These are phyloP conservation scores for Glycine latifolia DNA, from an alignment of 306 rosid genomes.

Conservation along the genomic window DNA sequence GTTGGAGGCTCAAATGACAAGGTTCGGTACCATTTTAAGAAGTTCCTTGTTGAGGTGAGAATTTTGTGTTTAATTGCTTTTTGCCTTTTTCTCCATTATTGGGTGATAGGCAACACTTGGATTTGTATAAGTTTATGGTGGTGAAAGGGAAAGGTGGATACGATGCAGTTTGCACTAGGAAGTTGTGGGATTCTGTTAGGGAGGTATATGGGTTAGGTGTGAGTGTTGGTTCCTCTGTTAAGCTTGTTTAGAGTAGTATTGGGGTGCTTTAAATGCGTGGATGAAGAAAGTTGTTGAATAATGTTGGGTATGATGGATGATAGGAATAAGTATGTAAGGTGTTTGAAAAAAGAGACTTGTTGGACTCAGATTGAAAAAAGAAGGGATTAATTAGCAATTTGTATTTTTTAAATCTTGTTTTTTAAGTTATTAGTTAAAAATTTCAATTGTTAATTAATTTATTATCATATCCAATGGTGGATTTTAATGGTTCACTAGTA, in stretches of 20 bases:
- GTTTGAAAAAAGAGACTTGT: no score
- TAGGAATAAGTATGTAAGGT: no score
- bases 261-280: conserved; percentile 53
- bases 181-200: conserved; percentile 71
- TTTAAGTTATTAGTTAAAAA: no score
- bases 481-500: no score
- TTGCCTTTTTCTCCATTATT: conserved; percentile 58
- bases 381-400: no score
- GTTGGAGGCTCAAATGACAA: conserved; percentile 29
- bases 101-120: conserved; percentile 56
- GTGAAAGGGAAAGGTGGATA: conserved; percentile 76
- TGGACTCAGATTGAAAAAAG: no score
- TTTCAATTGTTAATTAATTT: no score
- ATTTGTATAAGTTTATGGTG: conserved; percentile 62
- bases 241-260: conserved; percentile 61
- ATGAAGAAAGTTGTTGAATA: no score
- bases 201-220: conserved; percentile 65
- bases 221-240: conserved; percentile 56
- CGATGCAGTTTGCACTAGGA: conserved; percentile 45
- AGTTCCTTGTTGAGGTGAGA: conserved; percentile 49
- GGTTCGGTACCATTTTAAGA: conserved; percentile 55
- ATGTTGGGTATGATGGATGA: no score
- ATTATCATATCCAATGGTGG: no score
- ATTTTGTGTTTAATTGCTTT: conserved; percentile 1
- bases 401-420: no score